phyloP scores from a whole-genome alignment of 805 yeast species.

The Candida gorgasii region DNA sequence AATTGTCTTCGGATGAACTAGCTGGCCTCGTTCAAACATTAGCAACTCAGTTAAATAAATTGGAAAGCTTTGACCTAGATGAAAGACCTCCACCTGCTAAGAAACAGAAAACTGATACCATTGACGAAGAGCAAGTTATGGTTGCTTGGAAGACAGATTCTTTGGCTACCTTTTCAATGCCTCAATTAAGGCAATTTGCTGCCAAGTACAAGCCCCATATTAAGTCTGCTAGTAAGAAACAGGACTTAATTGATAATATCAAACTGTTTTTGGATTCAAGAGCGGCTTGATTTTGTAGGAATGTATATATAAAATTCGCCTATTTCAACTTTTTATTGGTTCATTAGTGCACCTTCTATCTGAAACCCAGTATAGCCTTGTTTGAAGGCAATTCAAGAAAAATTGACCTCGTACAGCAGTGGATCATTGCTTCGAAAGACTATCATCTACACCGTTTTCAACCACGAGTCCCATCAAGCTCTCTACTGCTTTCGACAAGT shows the following conservation, averaged over 20 bases:
- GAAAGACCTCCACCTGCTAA: conserved; percentile 5
- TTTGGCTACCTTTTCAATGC: conserved; percentile 39
- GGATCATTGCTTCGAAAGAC: too few species aligned
- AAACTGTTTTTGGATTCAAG: conserved; percentile 27
- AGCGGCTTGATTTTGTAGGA: conserved; percentile 2
- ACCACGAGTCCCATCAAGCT: too few species aligned
- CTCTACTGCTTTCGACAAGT: too few species aligned
- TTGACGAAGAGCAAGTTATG: conserved; percentile 41
- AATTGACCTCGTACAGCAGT: too few species aligned
- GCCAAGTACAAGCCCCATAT: conserved; percentile 34
- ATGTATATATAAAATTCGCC: conserved; percentile 2
- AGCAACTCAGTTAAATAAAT: conserved; percentile 13
- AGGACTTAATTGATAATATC: conserved; percentile 45
- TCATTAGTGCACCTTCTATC: too few species aligned
- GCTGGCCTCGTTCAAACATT: conserved; percentile 14
- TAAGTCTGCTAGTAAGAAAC: conserved; percentile 39
- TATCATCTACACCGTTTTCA: too few species aligned
- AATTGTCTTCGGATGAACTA: conserved; percentile 9
- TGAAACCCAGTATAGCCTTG: too few species aligned
- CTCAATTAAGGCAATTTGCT: conserved; percentile 44
- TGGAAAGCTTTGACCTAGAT: conserved; percentile 9
- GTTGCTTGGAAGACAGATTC: conserved; percentile 42
- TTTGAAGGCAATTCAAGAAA: too few species aligned
- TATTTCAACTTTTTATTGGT: too few species aligned
- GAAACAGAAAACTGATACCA: conserved; percentile 12